Percentiles rank a stretch among this genome's conserved stretches.
These are phyloP conservation scores for Colletotrichum shisoi DNA, from an alignment of 2,329 filamentous ascomycete genomes.

Conservation along the genomic window DNA sequence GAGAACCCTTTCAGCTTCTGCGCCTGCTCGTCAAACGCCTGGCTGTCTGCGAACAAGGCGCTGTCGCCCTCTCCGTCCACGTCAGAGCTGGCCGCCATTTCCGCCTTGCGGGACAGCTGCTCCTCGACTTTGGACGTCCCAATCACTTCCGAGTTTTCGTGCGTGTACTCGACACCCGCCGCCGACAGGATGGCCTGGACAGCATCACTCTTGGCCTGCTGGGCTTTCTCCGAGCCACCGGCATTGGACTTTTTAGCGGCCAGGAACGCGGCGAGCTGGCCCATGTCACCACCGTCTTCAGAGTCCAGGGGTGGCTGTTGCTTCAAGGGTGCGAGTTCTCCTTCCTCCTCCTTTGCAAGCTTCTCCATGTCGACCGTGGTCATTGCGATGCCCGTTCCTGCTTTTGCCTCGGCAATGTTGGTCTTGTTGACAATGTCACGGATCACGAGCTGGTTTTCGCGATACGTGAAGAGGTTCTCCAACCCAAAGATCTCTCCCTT, in stretches of 20 bases:
- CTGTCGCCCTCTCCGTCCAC: conserved; percentile 59
- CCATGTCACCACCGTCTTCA: conserved; percentile 73
- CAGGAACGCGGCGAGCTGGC: conserved; percentile 60
- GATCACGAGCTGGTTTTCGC: conserved; percentile 79
- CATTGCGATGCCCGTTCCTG: conserved; percentile 81
- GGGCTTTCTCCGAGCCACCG: conserved; percentile 54
- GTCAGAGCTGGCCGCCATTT: conserved; percentile 61
- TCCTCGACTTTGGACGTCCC: conserved; percentile 93
- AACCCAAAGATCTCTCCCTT: conserved; percentile 96
- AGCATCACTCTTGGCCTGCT: conserved; percentile 70
- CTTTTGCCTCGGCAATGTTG: conserved; percentile 91
- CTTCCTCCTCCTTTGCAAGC: conserved; percentile 62
- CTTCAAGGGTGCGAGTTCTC: conserved; percentile 53
- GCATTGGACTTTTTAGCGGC: conserved; percentile 47
- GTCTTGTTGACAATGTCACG: conserved; percentile 99
- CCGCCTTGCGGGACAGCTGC: conserved; percentile 78
- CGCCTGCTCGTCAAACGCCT: conserved; percentile 41
- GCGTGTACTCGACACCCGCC: conserved; percentile 92
- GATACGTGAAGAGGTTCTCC: conserved; percentile 83
- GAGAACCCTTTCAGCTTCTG: conserved; percentile 22
- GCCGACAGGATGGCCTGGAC: conserved; percentile 87
- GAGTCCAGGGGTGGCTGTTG: conserved; percentile 48
- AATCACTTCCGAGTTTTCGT: conserved; percentile 95
- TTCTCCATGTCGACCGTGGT: conserved; percentile 77
- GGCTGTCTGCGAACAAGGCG: conserved; percentile 65